Evolutionary conservation across 495 filamentous ascomycete species (phyloP), one percentile per base, ranked within the genome.

Genomic region (Xylaria intraflava): DNA sequence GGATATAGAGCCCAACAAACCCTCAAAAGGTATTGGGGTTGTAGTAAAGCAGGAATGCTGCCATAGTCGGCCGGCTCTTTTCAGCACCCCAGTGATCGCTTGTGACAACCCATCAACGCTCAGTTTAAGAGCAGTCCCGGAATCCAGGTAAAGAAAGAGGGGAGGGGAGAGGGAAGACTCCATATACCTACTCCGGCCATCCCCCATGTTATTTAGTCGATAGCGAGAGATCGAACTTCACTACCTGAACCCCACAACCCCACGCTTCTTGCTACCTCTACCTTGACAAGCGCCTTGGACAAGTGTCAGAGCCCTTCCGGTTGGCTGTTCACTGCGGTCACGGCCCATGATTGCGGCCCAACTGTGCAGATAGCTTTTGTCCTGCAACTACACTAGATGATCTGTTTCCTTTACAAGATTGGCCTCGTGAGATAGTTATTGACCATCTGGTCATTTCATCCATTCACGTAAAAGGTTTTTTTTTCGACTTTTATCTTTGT

Each of bases 321-420:
- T 65, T 65, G 63, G 63, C 58, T 55, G 46, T 26, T 44, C 41
- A 22, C 46, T 43, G 20, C 19, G 45, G 44, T 36, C 45, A 29
- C 46, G 59, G 20, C 56, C 56, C 58, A 54, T 56, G 51, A 45
- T 53, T 55, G 60, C 62, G 55, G 62, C 62, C 62, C 55, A 39
- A 55, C 35, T 23, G 7, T n/a, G n/a, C n/a, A n/a, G n/a, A n/a
- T n/a, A n/a, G n/a, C n/a, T n/a, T n/a, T n/a, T n/a, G n/a, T n/a
- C n/a, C n/a, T n/a, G n/a, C n/a, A n/a, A n/a, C n/a, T n/a, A n/a
- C n/a, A n/a, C n/a, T n/a, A n/a, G n/a, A n/a, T n/a, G n/a, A n/a
- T n/a, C n/a, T n/a, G n/a, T n/a, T n/a, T n/a, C n/a, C n/a, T n/a
- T n/a, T n/a, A n/a, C n/a, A n/a, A n/a, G n/a, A n/a, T n/a, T n/a